These are phyloP conservation scores for Gaertneriomyces sp. DNA, from an alignment of 192 early-diverging fungal genomes.

Conservation along the genomic window DNA sequence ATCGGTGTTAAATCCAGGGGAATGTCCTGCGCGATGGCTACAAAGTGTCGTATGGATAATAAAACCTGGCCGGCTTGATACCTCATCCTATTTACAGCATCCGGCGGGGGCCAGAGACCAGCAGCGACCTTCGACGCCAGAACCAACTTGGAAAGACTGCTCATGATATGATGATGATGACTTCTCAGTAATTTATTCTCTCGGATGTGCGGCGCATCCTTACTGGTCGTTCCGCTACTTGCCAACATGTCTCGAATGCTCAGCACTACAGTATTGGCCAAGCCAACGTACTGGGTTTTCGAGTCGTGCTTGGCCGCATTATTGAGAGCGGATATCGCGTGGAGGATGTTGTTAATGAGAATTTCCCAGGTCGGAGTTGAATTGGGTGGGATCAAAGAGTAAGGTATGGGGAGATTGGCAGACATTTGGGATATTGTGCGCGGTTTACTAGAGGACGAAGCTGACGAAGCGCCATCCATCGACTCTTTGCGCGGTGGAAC, in stretches of 20 bases:
- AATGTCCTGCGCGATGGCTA: constrained; percentile 64
- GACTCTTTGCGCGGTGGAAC: constrained; percentile 7
- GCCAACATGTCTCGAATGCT: constrained; percentile 82
- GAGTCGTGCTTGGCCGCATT: constrained; percentile 37
- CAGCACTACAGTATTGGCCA: constrained; percentile 62
- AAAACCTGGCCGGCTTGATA: constrained; percentile 79
- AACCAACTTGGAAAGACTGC: constrained; percentile 76
- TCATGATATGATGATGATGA: constrained; percentile 75
- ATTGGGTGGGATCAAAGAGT: constrained; percentile 24
- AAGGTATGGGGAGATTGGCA: constrained; percentile 26
- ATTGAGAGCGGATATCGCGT: constrained; percentile 44
- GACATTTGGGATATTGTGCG: constrained; percentile 11
- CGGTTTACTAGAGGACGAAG: not conserved
- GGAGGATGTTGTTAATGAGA: constrained; percentile 47
- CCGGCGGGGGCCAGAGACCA: constrained; percentile 88
- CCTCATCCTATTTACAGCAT: constrained; percentile 75
- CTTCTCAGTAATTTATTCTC: constrained; percentile 60
- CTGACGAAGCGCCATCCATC: not conserved
- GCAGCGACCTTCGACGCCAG: constrained; percentile 77
- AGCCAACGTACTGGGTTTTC: constrained; percentile 55
- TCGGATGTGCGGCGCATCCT: constrained; percentile 64
- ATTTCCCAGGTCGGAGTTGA: constrained; percentile 43
- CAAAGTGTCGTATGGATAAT: constrained; percentile 74
- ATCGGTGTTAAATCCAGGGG: constrained; percentile 27
- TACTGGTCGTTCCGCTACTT: constrained; percentile 70